These are phyloP conservation scores for Viola pubescens DNA, from an alignment of 441 rosid species.

Conservation along the genomic window DNA sequence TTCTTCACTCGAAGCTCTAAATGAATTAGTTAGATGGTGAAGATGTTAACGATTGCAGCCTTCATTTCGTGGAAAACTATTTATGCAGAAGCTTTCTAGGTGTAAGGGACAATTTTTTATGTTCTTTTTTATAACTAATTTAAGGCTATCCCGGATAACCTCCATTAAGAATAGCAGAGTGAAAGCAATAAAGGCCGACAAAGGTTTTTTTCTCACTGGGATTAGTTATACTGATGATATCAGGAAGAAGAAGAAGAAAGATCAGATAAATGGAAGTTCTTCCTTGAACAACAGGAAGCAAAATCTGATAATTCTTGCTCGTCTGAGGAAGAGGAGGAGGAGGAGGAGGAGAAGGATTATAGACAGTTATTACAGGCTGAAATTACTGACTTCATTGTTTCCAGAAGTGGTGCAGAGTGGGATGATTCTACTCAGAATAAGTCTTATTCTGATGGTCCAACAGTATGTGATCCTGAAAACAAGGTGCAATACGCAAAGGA, in stretches of 20 bases:
- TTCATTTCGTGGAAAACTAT: too few species aligned
- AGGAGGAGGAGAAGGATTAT: slow-evolving; percentile 35
- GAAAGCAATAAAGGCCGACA: slow-evolving; percentile 6
- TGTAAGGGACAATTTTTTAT: too few species aligned
- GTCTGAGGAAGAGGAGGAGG: slow-evolving; percentile 33
- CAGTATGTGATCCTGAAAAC: slow-evolving; percentile 26
- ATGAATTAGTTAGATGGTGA: too few species aligned
- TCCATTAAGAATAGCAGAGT: slow-evolving; percentile 7
- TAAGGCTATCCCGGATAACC: too few species aligned
- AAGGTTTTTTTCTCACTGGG: slow-evolving; percentile 1
- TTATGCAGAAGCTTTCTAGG: too few species aligned
- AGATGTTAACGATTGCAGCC: too few species aligned
- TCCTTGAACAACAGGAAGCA: slow-evolving; percentile 48
- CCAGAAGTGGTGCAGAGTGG: slow-evolving; percentile 26
- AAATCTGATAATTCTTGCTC: slow-evolving; percentile 41
- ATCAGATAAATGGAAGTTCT: slow-evolving; percentile 77
- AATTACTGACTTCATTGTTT: slow-evolving; percentile 16
- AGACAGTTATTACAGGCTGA: slow-evolving; percentile 27
- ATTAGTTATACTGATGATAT: slow-evolving; percentile 17
- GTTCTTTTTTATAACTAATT: too few species aligned
- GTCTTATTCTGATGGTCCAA: slow-evolving; percentile 27
- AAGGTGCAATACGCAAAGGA: slow-evolving; percentile 29
- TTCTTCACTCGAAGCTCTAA: too few species aligned
- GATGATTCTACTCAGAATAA: slow-evolving; percentile 29
- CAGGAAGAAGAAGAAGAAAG: slow-evolving; percentile 99